A percentile compares a stretch with the other conserved stretches of the same genome.
These are phyloP conservation scores for Lentinula detonsa DNA, from an alignment of 768 basidiomycete genomes.

Conservation along the genomic window DNA sequence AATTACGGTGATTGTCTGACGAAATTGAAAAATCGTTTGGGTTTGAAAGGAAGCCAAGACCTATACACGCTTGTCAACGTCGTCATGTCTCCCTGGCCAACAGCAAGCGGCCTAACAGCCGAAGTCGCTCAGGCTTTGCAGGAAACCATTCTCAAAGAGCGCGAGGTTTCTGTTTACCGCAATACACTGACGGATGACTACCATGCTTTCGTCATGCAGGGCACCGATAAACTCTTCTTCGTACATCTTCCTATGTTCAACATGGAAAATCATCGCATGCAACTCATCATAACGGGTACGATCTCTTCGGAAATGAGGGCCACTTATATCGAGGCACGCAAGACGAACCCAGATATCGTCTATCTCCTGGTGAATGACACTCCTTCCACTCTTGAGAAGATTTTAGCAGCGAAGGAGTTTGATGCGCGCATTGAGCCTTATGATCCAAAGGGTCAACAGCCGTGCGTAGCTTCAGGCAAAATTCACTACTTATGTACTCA, in stretches of 20 bases:
- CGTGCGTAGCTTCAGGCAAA: slow-evolving; percentile 1
- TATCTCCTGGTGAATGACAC: slow-evolving; percentile 9
- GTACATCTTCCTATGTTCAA: slow-evolving; percentile 30
- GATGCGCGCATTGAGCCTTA: not conserved
- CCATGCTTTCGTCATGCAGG: slow-evolving; percentile 32
- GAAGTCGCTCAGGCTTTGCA: slow-evolving; percentile 27
- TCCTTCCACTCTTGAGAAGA: not conserved
- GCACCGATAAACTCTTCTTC: slow-evolving; percentile 24
- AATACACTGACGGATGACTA: slow-evolving; percentile 24
- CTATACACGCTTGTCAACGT: slow-evolving; percentile 30
- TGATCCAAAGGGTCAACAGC: not conserved
- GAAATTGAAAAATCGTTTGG: slow-evolving; percentile 24
- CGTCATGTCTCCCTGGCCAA: slow-evolving; percentile 36
- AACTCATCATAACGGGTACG: slow-evolving; percentile 29
- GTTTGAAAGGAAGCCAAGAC: slow-evolving; percentile 21
- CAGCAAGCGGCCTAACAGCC: slow-evolving; percentile 18
- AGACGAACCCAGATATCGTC: slow-evolving; percentile 13
- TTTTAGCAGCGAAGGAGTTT: not conserved
- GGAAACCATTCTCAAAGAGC: slow-evolving; percentile 24
- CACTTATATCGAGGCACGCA: slow-evolving; percentile 12
- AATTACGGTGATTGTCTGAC: slow-evolving; percentile 19
- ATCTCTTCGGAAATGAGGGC: slow-evolving; percentile 11
- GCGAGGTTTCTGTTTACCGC: slow-evolving; percentile 25
- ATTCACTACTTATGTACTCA: not conserved
- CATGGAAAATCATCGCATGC: slow-evolving; percentile 27